These are phyloP conservation scores for Colletotrichum orbiculare DNA, from an alignment of 2,329 filamentous ascomycete genomes.

Conservation along the genomic window DNA sequence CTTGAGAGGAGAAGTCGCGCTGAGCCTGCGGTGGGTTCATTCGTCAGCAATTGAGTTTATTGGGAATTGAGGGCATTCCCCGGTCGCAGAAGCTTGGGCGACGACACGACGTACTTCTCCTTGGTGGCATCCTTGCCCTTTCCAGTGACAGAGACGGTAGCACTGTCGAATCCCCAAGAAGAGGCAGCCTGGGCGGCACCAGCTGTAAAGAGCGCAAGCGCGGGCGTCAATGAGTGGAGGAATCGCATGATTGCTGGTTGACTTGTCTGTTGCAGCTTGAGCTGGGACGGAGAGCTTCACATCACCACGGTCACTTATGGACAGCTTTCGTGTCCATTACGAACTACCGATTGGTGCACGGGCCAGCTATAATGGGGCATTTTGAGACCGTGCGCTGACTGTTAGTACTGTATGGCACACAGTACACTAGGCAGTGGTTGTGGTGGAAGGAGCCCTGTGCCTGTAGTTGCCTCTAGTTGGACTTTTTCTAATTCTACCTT, in stretches of 20 bases:
- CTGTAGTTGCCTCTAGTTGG: neutral
- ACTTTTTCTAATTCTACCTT: neutral
- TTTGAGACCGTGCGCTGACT: neutral
- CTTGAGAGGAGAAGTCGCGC: slow-evolving; percentile 67
- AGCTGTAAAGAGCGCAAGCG: slow-evolving; percentile 59
- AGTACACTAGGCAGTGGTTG: neutral
- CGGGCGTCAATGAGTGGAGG: slow-evolving; percentile 51
- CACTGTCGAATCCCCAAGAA: slow-evolving; percentile 81
- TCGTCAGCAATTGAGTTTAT: slow-evolving; percentile 18
- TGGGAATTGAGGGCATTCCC: slow-evolving; percentile 36
- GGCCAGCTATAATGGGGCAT: slow-evolving; percentile 14
- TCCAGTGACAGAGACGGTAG: slow-evolving; percentile 70
- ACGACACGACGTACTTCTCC: slow-evolving; percentile 68
- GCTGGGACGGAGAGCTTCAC: slow-evolving; percentile 32
- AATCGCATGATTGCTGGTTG: slow-evolving; percentile 52
- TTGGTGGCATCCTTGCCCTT: slow-evolving; percentile 74
- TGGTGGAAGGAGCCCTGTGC: neutral
- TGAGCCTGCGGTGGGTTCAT: slow-evolving; percentile 60
- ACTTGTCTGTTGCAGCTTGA: slow-evolving; percentile 37
- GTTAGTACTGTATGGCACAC: neutral
- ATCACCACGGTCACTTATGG: slow-evolving; percentile 33
- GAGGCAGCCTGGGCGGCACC: slow-evolving; percentile 64
- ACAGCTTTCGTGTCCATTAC: slow-evolving; percentile 39
- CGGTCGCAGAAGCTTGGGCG: slow-evolving; percentile 26
- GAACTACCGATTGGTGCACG: slow-evolving; percentile 32